Evolutionary conservation across 768 basidiomycete species (phyloP).

Genomic region (Lentinula aciculospora): DNA sequence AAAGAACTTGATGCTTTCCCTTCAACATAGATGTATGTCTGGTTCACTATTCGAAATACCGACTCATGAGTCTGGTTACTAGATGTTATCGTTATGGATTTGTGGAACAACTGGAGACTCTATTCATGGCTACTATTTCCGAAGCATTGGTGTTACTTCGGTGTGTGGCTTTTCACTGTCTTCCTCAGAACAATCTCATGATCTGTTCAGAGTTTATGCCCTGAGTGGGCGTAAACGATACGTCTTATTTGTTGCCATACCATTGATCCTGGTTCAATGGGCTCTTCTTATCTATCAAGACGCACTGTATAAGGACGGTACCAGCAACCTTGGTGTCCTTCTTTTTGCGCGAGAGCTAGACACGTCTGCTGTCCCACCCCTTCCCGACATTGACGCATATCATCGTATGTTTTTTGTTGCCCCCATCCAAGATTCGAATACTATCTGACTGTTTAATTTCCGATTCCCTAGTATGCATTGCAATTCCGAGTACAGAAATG

Average conservation of each 20-base stretch:
- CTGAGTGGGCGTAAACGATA: conserved; percentile 3
- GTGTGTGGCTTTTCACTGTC: neutral
- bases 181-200: neutral
- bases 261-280: conserved; percentile 7
- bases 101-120: conserved; percentile 9
- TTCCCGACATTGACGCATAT: conserved; percentile 9
- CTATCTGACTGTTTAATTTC: neutral
- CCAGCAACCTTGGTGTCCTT: conserved; percentile 1
- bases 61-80: neutral
- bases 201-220: conserved; percentile 1
- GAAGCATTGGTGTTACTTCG: conserved; percentile 6
- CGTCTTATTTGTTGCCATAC: neutral
- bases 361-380: neutral
- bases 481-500: conserved; percentile 3
- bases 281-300: conserved; percentile 5
- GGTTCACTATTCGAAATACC: too few species aligned
- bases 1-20: too few species aligned
- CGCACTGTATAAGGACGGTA: conserved; percentile 2
- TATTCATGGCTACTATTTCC: conserved; percentile 8
- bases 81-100: conserved; percentile 9
- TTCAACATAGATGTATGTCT: neutral
- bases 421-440: neutral
- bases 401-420: conserved; percentile 5
- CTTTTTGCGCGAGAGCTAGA: neutral
- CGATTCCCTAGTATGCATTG: conserved; percentile 5